Conservation (phyloP, 352 stramenopile species). For the Phytophthora pistaciae region DNA sequence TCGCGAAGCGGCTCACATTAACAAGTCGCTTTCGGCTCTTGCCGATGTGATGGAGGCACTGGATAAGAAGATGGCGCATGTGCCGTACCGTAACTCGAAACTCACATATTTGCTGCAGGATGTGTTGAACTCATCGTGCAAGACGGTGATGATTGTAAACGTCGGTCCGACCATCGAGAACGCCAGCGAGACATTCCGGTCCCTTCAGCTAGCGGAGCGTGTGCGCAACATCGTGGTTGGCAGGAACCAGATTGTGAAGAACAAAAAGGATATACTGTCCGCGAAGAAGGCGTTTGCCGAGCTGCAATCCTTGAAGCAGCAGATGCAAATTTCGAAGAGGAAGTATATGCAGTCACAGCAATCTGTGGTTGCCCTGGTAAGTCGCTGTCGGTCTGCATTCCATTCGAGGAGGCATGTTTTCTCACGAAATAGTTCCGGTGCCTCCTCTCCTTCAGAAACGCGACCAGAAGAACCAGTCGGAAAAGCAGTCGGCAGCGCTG, state of each 20-base stretch:
- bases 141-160: slow-evolving; percentile 96
- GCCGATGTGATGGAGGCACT: slow-evolving; percentile 94
- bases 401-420: slow-evolving; percentile 40
- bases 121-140: slow-evolving; percentile 90
- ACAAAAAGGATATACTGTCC: slow-evolving; percentile 88
- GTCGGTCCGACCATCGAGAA: slow-evolving; percentile 87
- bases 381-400: slow-evolving; percentile 53
- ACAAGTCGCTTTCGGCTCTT: slow-evolving; percentile 93
- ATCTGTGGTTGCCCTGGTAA: slow-evolving; percentile 91
- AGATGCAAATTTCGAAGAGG: slow-evolving; percentile 89
- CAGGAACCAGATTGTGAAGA: slow-evolving; percentile 84
- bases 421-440: slow-evolving; percentile 47
- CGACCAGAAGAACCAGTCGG: slow-evolving; percentile 93
- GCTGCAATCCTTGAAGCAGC: slow-evolving; percentile 94
- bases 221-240: slow-evolving; percentile 85
- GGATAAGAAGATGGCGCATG: slow-evolving; percentile 91
- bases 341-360: slow-evolving; percentile 92
- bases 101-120: slow-evolving; percentile 98
- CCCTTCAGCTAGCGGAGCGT: slow-evolving; percentile 88
- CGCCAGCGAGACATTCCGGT: slow-evolving; percentile 88
- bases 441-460: slow-evolving; percentile 79
- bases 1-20: slow-evolving; percentile 84
- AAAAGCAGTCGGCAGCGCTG: slow-evolving; percentile 85
- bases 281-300: slow-evolving; percentile 95
- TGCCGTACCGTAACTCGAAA: slow-evolving; percentile 98